A percentile compares a stretch with the other conserved stretches of the same genome.
Conservation (phyloP, 2,329 filamentous ascomycete genomes). For the Talaromyces sp. region DNA sequence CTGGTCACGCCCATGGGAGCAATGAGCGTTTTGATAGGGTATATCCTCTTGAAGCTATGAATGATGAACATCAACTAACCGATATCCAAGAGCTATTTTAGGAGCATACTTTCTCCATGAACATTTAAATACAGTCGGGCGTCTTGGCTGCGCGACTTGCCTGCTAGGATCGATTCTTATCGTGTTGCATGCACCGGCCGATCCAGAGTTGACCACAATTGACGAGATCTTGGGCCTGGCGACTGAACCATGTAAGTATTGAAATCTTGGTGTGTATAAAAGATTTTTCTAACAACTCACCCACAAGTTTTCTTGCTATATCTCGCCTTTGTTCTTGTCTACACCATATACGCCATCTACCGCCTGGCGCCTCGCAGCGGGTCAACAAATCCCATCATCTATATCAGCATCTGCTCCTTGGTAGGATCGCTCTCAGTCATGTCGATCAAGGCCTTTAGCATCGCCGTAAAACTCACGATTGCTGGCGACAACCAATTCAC, state of each 20-base stretch:
- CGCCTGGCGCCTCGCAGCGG: constrained; percentile 4
- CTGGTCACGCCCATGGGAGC: constrained; percentile 10
- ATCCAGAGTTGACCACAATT: constrained; percentile 6
- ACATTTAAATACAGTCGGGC: constrained; percentile 8
- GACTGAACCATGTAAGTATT: constrained; percentile 7
- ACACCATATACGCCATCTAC: constrained; percentile 5
- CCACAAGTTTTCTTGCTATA: constrained; percentile 7
- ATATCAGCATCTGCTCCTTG: constrained; percentile 10
- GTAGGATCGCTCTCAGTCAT: constrained; percentile 10
- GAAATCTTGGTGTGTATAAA: not conserved
- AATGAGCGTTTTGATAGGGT: constrained; percentile 12
- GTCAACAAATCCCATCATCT: constrained; percentile 6
- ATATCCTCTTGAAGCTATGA: not conserved
- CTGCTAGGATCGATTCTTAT: constrained; percentile 8
- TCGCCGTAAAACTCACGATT: constrained; percentile 8
- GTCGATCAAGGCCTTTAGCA: constrained; percentile 10
- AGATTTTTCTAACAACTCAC: not conserved
- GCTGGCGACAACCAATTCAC: constrained; percentile 8
- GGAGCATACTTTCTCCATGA: constrained; percentile 10
- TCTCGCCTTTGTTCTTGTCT: constrained; percentile 7
- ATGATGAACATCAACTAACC: not conserved
- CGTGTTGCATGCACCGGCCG: constrained; percentile 9
- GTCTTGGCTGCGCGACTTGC: constrained; percentile 10
- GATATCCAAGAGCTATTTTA: constrained; percentile 5
- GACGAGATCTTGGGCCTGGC: constrained; percentile 5